Conservation (phyloP, 1,139 yeast genomes). For the Groenewaldozyma auringiensis region DNA sequence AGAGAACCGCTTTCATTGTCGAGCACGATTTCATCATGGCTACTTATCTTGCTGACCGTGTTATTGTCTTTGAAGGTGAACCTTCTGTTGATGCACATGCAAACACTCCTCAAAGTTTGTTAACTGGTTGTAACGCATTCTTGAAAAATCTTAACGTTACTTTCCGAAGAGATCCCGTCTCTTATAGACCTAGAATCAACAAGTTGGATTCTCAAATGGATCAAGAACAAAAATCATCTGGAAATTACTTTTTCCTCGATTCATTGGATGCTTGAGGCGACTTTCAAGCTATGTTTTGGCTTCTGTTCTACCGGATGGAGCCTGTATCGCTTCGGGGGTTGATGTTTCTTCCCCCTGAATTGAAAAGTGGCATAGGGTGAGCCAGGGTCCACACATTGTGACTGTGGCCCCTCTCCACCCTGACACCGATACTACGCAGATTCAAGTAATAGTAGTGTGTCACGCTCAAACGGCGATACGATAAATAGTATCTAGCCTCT, state of each 20-base stretch:
- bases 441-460: too few relatives aligned
- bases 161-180: constrained; percentile 97
- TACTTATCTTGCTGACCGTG: constrained; percentile 95
- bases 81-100: constrained; percentile 84
- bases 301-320: too few relatives aligned
- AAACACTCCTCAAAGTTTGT: constrained; percentile 78
- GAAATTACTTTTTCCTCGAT: constrained; percentile 95
- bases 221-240: constrained; percentile 84
- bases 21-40: constrained; percentile 99
- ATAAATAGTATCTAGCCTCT: too few relatives aligned
- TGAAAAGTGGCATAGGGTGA: not conserved
- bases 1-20: constrained; percentile 95
- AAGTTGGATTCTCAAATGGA: constrained; percentile 98
- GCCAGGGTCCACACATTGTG: too few relatives aligned
- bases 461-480: too few relatives aligned
- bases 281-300: constrained; percentile 13
- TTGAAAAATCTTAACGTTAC: constrained; percentile 95
- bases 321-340: not conserved
- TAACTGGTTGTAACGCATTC: constrained; percentile 96
- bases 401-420: too few relatives aligned
- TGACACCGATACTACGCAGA: too few relatives aligned
- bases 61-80: constrained; percentile 92
- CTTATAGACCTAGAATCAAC: constrained; percentile 97
- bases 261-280: constrained; percentile 32
- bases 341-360: not conserved